phyloP scores from a whole-genome alignment of 176 grass and related monocot genomes.

The Dactylis glomerata region DNA sequence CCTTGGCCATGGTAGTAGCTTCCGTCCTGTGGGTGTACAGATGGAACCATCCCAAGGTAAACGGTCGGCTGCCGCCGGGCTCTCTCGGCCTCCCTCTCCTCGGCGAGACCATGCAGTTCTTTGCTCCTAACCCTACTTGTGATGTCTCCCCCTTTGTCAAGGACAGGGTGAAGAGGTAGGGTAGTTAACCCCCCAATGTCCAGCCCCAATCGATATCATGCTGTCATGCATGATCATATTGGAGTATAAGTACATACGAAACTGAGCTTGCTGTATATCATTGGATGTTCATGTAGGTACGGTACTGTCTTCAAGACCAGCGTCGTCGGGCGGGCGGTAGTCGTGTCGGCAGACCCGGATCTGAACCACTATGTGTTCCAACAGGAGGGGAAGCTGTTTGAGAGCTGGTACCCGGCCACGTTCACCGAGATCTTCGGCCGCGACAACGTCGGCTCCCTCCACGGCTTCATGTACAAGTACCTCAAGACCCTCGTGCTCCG shows the following conservation, averaged over 20 bases:
- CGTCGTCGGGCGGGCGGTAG: conserved; percentile 52
- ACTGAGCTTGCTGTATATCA: not conserved
- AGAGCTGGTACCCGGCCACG: conserved; percentile 93
- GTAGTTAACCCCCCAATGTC: not conserved
- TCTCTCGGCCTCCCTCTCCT: conserved; percentile 63
- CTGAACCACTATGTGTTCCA: conserved; percentile 67
- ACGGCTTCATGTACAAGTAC: conserved; percentile 90
- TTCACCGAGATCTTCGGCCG: conserved; percentile 82
- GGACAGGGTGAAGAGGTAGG: conserved; percentile 48
- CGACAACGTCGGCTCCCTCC: conserved; percentile 62
- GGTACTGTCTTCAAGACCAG: conserved; percentile 70
- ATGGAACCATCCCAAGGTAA: conserved; percentile 53
- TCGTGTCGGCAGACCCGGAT: conserved; percentile 67
- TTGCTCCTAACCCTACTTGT: conserved; percentile 47
- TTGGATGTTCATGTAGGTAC: conserved; percentile 10
- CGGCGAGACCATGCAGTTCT: conserved; percentile 66
- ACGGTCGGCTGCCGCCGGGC: conserved; percentile 56
- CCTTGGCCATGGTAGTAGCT: conserved; percentile 23
- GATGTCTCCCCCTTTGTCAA: conserved; percentile 64
- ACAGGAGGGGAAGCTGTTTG: conserved; percentile 79
- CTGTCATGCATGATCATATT: not conserved
- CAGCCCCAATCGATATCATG: not conserved
- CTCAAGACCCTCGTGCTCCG: conserved; percentile 67
- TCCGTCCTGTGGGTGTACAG: conserved; percentile 36
- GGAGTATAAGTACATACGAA: not conserved